Evolutionary conservation across 75 land plant species (phyloP), one percentile per base, ranked within the genome.

Genomic region (Gnetum montanum): DNA sequence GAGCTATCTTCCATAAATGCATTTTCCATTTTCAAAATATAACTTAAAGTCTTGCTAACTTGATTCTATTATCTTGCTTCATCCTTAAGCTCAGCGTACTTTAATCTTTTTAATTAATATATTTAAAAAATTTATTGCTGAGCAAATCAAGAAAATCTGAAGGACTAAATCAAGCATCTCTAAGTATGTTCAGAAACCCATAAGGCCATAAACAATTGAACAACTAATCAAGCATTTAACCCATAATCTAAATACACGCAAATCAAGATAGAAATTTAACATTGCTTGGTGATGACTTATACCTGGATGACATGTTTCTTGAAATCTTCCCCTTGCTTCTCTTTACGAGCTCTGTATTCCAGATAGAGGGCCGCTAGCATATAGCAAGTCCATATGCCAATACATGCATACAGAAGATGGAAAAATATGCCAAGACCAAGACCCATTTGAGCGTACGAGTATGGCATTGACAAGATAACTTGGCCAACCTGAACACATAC

Each of bases 401-500:
- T 24, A 10, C 0, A 0, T 8, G 52, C 75, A 34, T 73, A 73
- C 0, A 73, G 57, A 30, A 73, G 13, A 16, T 73, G 76, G 57
- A 71, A 52, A 28, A 70, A 49, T 12, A 73, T 34, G 6, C 76
- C 76, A 33, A 45, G 29, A 18, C 59, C 69, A 25, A 51, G 49
- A 0, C 76, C 76, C 75, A 73, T 71, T 28, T 73, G 77, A 30
- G 76, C 34, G 23, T 56, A 73, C n/a, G 76, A 73, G 8, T 55
- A 45, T 22, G 76, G 76, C 75, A 73, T 63, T 4, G 76, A 40
- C 36, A 73, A 56, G 18, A 73, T 55, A 16, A 73, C 76, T 58
- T 73, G 76, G 38, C 62, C 76, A 64, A 73, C 75, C 76, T 73
- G 59, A n/a, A n/a, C n/a, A n/a, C n/a, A n/a, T n/a, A n/a, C n/a